Evolutionary conservation across 208 protist genomes (phyloP).

Genomic region (Wallacemonas sp.): DNA sequence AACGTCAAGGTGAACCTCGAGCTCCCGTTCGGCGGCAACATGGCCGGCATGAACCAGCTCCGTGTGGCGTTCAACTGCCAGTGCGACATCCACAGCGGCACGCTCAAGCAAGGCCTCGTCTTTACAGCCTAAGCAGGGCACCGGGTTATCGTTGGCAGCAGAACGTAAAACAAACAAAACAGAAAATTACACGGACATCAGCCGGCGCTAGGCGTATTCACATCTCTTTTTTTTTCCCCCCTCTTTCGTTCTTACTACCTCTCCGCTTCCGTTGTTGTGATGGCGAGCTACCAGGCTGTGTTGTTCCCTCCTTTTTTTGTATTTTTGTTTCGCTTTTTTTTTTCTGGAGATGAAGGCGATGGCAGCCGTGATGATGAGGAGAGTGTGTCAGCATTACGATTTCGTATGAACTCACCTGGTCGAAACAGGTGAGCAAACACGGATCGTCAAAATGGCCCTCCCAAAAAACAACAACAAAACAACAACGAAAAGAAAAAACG

Average conservation of each 20-base stretch:
- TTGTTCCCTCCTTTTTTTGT: constrained; percentile 7
- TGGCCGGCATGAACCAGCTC: constrained; percentile 72
- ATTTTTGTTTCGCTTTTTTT: constrained; percentile 22
- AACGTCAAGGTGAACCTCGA: constrained; percentile 67
- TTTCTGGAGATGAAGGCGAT: neutral
- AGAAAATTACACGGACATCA: neutral
- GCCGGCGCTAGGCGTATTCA: neutral
- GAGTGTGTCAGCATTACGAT: too few species aligned
- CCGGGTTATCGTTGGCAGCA: neutral
- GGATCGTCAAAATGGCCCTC: neutral
- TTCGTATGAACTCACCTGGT: too few species aligned
- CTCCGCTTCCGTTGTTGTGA: constrained; percentile 2
- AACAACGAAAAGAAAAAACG: too few species aligned
- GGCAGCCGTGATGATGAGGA: neutral
- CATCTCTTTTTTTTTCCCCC: neutral
- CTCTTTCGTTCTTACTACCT: too few species aligned
- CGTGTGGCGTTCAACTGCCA: constrained; percentile 63
- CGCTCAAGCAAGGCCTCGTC: constrained; percentile 77
- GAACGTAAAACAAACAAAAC: constrained; percentile 22
- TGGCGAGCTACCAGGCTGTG: neutral
- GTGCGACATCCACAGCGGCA: constrained; percentile 81
- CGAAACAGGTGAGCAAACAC: too few species aligned
- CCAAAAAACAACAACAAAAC: neutral
- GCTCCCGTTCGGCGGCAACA: constrained; percentile 83
- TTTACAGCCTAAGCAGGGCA: constrained; percentile 57